These are phyloP conservation scores for Nicotiana rustica DNA, from an alignment of 305 asterid species.

Conservation along the genomic window DNA sequence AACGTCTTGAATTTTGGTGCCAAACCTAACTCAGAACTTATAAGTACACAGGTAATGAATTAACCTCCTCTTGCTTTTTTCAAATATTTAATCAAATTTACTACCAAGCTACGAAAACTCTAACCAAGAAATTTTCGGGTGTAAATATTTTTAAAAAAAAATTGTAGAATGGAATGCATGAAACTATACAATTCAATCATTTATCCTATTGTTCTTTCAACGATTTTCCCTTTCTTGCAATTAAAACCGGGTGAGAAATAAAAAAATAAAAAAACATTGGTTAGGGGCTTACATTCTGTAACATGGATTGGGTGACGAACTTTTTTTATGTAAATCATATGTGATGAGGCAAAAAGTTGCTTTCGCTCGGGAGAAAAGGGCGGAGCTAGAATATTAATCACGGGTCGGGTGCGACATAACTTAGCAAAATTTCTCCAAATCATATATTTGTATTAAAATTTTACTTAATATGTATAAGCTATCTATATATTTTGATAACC, in stretches of 20 bases:
- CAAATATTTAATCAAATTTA: background rate
- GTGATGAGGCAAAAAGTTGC: no score
- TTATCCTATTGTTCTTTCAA: background rate
- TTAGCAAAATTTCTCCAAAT: no score
- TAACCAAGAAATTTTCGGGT: background rate
- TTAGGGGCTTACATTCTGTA: background rate
- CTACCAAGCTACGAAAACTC: background rate
- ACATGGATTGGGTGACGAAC: background rate
- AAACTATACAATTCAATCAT: background rate
- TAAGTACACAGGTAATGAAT: constrained; percentile 52
- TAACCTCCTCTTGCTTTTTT: background rate
- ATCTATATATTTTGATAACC: no score
- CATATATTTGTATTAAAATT: no score
- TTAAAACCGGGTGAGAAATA: background rate
- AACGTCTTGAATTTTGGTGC: constrained; percentile 61
- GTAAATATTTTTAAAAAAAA: background rate
- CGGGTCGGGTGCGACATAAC: no score
- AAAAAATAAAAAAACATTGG: background rate
- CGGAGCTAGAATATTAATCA: no score
- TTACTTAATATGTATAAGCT: no score
- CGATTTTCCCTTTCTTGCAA: background rate
- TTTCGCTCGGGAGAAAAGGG: no score
- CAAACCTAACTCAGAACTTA: constrained; percentile 48
- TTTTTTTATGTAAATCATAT: background rate
- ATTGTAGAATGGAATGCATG: background rate